A percentile compares a stretch with the other conserved stretches of the same genome.
Evolutionary conservation across 2,329 filamentous ascomycete species (phyloP).

Genomic region (Lecanicillium sp.): DNA sequence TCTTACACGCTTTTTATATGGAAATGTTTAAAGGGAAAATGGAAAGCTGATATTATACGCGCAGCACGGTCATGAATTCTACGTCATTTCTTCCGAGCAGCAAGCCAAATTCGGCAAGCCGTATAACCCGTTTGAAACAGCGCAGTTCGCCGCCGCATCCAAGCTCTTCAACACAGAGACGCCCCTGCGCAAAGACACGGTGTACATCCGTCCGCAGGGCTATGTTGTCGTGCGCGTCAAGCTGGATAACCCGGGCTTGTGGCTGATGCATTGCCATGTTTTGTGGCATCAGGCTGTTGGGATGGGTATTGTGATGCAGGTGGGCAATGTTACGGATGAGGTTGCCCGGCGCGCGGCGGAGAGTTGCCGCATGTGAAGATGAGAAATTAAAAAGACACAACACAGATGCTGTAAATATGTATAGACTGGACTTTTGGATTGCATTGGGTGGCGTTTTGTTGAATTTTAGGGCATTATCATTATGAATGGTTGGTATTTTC

Average conservation of each 20-base stretch:
- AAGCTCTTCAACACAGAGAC: conserved; percentile 5
- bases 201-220: conserved; percentile 23
- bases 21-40: too few species aligned
- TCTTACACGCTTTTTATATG: too few species aligned
- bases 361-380: too few species aligned
- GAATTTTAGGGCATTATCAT: too few species aligned
- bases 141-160: conserved; percentile 4
- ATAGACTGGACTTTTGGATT: too few species aligned
- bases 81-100: conserved; percentile 8
- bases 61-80: conserved; percentile 13
- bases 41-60: not conserved
- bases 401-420: too few species aligned
- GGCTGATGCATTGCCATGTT: conserved; percentile 30
- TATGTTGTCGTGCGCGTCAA: conserved; percentile 26
- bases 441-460: too few species aligned
- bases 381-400: too few species aligned
- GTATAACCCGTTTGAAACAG: conserved; percentile 4
- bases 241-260: conserved; percentile 26
- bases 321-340: conserved; percentile 5
- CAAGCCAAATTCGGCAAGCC: conserved; percentile 6
- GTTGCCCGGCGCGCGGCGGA: too few species aligned
- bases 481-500: too few species aligned
- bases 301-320: conserved; percentile 27
- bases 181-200: conserved; percentile 25
- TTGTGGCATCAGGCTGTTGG: conserved; percentile 29